phyloP scores from a whole-genome alignment of 805 yeast genomes.

The Maudiozyma bulderi region DNA sequence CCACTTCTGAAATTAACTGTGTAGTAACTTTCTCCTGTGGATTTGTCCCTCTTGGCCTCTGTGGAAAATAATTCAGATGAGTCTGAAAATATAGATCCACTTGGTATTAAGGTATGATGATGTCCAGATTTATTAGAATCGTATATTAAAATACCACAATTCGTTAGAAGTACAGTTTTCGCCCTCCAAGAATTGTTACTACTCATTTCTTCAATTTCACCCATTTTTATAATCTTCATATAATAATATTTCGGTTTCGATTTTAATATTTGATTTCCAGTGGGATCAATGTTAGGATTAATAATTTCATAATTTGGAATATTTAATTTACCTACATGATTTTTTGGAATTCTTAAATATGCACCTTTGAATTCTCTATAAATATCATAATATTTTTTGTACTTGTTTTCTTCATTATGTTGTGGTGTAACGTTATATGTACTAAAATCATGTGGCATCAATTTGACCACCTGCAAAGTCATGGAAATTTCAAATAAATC shows the following conservation, averaged over 20 bases:
- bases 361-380: constrained; percentile 26
- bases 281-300: constrained; percentile 5
- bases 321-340: constrained; percentile 18
- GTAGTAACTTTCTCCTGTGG: constrained; percentile 19
- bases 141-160: constrained; percentile 40
- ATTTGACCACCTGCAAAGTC: background rate
- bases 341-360: constrained; percentile 25
- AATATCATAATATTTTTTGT: constrained; percentile 15
- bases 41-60: constrained; percentile 14
- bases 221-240: constrained; percentile 27
- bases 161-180: constrained; percentile 40
- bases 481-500: constrained; percentile 1
- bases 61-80: constrained; percentile 27
- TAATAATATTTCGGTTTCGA: constrained; percentile 8
- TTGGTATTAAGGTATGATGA: constrained; percentile 1
- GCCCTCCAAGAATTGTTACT: constrained; percentile 33
- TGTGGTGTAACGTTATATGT: background rate
- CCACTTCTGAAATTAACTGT: constrained; percentile 24
- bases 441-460: background rate
- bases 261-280: background rate
- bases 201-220: constrained; percentile 32
- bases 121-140: constrained; percentile 20
- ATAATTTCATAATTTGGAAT: constrained; percentile 19
- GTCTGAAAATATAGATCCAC: constrained; percentile 1
- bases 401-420: constrained; percentile 7